Conservation (phyloP, 2,329 filamentous ascomycete genomes). For the Teratosphaeria pseudoeucalypti region DNA sequence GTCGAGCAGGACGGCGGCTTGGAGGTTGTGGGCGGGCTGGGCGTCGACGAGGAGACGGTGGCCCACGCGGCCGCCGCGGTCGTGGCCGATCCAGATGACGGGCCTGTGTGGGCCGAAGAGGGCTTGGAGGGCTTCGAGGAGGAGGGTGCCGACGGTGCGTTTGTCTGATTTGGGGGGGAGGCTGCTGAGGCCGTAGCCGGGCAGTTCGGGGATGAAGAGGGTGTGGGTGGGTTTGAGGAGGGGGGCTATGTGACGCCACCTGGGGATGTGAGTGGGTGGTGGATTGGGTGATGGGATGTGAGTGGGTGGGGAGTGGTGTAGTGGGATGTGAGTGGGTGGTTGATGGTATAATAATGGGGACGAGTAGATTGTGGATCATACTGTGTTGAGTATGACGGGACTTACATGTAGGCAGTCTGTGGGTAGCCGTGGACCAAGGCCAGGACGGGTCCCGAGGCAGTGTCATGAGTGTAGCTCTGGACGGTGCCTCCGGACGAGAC, state of each 20-base stretch:
- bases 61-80: conserved; percentile 40
- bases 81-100: conserved; percentile 40
- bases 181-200: conserved; percentile 37
- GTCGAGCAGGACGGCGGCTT: conserved; percentile 36
- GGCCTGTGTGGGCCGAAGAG: conserved; percentile 26
- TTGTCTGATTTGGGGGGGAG: conserved; percentile 28
- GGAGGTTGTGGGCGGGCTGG: conserved; percentile 25
- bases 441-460: conserved; percentile 27
- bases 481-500: conserved; percentile 21
- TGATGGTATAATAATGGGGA: no score
- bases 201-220: conserved; percentile 39
- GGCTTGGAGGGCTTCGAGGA: conserved; percentile 30
- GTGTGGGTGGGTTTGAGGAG: conserved; percentile 30
- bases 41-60: conserved; percentile 40
- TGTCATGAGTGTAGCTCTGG: conserved; percentile 25
- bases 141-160: conserved; percentile 30
- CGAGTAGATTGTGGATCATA: no score
- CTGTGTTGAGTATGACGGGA: not conserved
- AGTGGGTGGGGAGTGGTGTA: not conserved
- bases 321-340: no score
- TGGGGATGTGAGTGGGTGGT: conserved; percentile 4
- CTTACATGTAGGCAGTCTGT: conserved; percentile 29
- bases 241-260: conserved; percentile 27
- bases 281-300: not conserved
- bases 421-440: conserved; percentile 39